These are phyloP conservation scores for Arthroderma uncinatum DNA, from an alignment of 2,329 filamentous ascomycete species.

Conservation along the genomic window DNA sequence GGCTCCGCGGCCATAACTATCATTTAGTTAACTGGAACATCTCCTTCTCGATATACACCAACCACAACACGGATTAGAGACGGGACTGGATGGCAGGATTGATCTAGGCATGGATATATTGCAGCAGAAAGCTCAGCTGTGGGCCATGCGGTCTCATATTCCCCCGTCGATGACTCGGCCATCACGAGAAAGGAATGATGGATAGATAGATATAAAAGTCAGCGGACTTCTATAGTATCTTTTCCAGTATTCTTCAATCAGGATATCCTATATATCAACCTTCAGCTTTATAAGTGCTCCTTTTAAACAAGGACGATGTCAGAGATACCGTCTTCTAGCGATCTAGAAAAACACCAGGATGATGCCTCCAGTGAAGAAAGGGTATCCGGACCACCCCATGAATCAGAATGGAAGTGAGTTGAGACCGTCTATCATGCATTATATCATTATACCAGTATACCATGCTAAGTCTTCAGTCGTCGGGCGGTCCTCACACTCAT, in stretches of 20 bases:
- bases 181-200: too few relatives aligned
- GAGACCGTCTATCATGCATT: too few relatives aligned
- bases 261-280: too few relatives aligned
- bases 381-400: neutral
- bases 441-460: neutral
- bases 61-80: neutral
- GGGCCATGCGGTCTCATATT: too few relatives aligned
- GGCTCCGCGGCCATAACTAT: too few relatives aligned
- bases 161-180: too few relatives aligned
- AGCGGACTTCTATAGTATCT: too few relatives aligned
- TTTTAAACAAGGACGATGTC: neutral
- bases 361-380: neutral
- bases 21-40: neutral
- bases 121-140: too few relatives aligned
- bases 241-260: too few relatives aligned
- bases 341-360: neutral
- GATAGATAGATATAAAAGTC: too few relatives aligned
- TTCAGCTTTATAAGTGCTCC: neutral
- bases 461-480: neutral
- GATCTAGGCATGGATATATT: too few relatives aligned
- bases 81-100: neutral
- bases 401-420: neutral
- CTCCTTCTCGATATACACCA: neutral
- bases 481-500: slow-evolving; percentile 17
- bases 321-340: neutral